phyloP scores from a whole-genome alignment of 2,329 filamentous ascomycete species.

The Aspergillus aculeatus region DNA sequence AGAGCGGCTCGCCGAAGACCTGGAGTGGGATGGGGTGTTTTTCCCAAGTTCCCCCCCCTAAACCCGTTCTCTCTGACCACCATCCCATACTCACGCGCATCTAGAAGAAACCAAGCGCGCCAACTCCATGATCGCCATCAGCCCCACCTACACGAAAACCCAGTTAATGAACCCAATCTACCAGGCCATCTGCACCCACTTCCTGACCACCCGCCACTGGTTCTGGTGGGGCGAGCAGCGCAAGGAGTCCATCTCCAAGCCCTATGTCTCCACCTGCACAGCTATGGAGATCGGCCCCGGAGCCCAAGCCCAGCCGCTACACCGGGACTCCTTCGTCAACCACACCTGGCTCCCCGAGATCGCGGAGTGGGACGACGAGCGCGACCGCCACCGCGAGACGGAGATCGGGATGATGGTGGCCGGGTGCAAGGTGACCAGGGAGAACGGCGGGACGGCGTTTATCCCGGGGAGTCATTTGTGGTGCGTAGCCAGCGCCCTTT shows the following conservation, averaged over 20 bases:
- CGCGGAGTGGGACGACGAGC: conserved; percentile 2
- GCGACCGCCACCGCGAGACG: conserved; percentile 19
- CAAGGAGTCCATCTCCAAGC: conserved; percentile 26
- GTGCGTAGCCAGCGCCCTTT: neutral
- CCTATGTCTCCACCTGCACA: conserved; percentile 19
- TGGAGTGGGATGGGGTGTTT: neutral
- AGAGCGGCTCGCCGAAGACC: neutral
- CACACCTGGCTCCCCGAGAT: conserved; percentile 10
- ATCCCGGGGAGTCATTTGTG: conserved; percentile 32
- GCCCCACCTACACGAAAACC: conserved; percentile 7
- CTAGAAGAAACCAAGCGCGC: conserved; percentile 12
- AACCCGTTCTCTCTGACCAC: neutral
- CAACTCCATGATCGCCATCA: conserved; percentile 5
- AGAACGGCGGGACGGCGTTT: conserved; percentile 33
- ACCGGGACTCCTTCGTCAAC: conserved; percentile 17
- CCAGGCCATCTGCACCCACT: conserved; percentile 25
- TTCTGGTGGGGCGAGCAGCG: conserved; percentile 31
- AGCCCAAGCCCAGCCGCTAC: conserved; percentile 23
- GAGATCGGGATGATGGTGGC: conserved; percentile 27
- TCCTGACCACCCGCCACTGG: conserved; percentile 27
- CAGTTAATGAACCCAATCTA: conserved; percentile 29
- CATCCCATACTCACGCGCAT: neutral
- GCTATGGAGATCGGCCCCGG: conserved; percentile 25
- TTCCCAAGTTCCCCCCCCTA: neutral
- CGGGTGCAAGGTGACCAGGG: conserved; percentile 23